phyloP scores from a whole-genome alignment of 1,139 yeast genomes.

The Lodderomyces orthopsilosis region DNA sequence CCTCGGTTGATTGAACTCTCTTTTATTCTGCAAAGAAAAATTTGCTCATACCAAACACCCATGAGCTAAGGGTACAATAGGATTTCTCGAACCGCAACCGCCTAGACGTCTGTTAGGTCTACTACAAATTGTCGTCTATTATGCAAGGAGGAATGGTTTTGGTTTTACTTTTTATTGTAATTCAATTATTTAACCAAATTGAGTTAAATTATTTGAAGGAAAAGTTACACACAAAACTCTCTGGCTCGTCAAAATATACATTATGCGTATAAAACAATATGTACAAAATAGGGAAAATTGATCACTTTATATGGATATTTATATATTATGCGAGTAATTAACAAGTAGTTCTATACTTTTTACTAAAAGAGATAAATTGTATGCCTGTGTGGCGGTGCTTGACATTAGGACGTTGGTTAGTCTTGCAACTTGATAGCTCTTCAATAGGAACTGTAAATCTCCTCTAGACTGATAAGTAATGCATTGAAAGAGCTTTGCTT shows the following conservation, averaged over 20 bases:
- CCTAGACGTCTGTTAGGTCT: no score
- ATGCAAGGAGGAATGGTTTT: not conserved
- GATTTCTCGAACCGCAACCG: no score
- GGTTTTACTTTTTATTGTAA: not conserved
- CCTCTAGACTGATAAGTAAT: no score
- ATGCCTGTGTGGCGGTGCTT: not conserved
- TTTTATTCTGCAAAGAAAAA: no score
- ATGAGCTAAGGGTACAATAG: no score
- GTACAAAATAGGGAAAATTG: not conserved
- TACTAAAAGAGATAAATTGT: not conserved
- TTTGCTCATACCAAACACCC: no score
- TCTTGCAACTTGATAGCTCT: not conserved
- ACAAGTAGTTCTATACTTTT: not conserved
- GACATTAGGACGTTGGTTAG: not conserved
- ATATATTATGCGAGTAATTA: not conserved
- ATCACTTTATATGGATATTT: no score
- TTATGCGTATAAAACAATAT: no score
- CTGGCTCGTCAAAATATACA: not conserved
- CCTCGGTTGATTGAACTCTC: no score
- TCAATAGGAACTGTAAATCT: no score
- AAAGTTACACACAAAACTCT: not conserved
- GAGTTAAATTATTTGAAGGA: not conserved
- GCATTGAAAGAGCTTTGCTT: no score
- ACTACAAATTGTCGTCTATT: not conserved
- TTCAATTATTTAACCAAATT: not conserved